A percentile compares a stretch with the other conserved stretches of the same genome.
Conservation (phyloP, 139 green algal genomes). For the Tetradesmus obliquus region DNA sequence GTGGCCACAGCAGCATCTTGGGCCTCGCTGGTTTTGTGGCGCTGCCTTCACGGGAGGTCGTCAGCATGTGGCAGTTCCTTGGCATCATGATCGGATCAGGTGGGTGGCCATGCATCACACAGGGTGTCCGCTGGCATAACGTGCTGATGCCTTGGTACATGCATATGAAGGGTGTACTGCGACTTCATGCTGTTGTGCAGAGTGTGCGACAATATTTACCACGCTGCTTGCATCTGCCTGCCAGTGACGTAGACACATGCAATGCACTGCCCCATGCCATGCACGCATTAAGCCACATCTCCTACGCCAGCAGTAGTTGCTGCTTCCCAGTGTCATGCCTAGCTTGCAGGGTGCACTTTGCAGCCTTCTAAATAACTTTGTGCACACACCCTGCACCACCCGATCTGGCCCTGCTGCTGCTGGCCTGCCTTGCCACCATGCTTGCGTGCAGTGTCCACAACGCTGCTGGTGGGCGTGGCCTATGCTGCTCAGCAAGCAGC, state of each 20-base stretch:
- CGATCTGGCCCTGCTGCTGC: background rate
- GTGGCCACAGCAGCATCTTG: conserved; percentile 7
- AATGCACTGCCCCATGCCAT: background rate
- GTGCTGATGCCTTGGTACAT: too few species aligned
- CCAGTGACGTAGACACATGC: background rate
- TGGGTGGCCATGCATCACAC: background rate
- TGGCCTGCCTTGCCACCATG: too few species aligned
- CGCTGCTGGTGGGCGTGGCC: background rate
- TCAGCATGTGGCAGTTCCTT: conserved; percentile 11
- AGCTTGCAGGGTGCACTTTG: background rate
- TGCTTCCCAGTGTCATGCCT: too few species aligned
- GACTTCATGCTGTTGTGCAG: background rate
- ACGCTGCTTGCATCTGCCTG: background rate
- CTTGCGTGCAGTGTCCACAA: background rate
- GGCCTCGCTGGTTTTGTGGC: conserved; percentile 17
- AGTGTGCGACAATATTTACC: background rate
- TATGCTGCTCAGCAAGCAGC: background rate
- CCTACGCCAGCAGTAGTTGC: too few species aligned
- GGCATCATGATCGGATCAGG: background rate
- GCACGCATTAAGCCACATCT: too few species aligned
- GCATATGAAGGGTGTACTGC: background rate
- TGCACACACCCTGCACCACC: background rate
- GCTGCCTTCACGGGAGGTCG: conserved; percentile 16
- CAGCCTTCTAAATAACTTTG: background rate
- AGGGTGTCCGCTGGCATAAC: too few species aligned